These are phyloP conservation scores for Globisporangium radiosum DNA, from an alignment of 352 stramenopile species.

Conservation along the genomic window DNA sequence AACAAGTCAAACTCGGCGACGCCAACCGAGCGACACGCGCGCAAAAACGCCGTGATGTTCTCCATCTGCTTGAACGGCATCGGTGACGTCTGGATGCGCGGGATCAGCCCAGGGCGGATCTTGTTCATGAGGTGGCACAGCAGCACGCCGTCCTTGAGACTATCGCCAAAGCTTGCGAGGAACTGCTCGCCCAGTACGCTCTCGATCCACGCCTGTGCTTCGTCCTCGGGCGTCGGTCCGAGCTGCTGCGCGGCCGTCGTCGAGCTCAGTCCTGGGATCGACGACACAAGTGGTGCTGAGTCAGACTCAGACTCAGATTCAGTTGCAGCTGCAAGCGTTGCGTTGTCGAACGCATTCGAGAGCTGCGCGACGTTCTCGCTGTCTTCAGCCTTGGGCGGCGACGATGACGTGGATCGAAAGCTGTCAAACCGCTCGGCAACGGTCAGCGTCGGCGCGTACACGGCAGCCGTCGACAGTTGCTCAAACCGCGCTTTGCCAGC, in stretches of 20 bases:
- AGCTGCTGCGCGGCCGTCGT: slow-evolving; percentile 7
- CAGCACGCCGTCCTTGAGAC: slow-evolving; percentile 73
- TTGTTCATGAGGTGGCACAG: slow-evolving; percentile 75
- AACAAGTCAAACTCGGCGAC: slow-evolving; percentile 88
- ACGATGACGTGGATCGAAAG: background rate
- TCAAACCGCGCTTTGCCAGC: slow-evolving; percentile 25
- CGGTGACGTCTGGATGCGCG: slow-evolving; percentile 50
- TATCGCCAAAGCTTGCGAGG: slow-evolving; percentile 57
- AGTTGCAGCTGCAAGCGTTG: slow-evolving; percentile 12
- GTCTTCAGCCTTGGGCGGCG: slow-evolving; percentile 23
- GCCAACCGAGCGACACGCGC: slow-evolving; percentile 69
- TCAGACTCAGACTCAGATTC: too few species aligned
- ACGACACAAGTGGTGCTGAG: slow-evolving; percentile 17
- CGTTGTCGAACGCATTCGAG: slow-evolving; percentile 33
- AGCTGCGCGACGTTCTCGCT: slow-evolving; percentile 40
- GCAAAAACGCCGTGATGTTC: slow-evolving; percentile 83
- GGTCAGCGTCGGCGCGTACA: slow-evolving; percentile 10
- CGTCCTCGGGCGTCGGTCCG: slow-evolving; percentile 40
- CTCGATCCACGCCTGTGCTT: slow-evolving; percentile 79
- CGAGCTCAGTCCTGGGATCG: slow-evolving; percentile 31
- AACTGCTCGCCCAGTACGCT: slow-evolving; percentile 64
- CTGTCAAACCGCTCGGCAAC: slow-evolving; percentile 9
- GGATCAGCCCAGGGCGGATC: slow-evolving; percentile 52
- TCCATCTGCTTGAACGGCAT: slow-evolving; percentile 91
- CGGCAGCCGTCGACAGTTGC: slow-evolving; percentile 18